Conservation (phyloP, 2,329 filamentous ascomycete genomes). For the Rhynchosporium agropyri region DNA sequence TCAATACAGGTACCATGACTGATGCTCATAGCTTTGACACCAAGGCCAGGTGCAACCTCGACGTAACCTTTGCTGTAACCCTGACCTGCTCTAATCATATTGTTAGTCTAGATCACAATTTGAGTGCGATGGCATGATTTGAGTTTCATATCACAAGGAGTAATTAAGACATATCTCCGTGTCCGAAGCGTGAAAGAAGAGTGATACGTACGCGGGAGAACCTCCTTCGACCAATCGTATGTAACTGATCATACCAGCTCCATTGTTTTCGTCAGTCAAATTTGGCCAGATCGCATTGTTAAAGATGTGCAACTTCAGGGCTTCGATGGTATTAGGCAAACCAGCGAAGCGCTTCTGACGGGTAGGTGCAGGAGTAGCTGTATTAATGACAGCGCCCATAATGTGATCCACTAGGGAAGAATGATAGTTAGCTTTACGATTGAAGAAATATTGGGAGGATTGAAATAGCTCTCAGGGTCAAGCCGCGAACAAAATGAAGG, state of each 20-base stretch:
- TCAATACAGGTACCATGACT: slow-evolving; percentile 90
- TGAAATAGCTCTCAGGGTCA: no score
- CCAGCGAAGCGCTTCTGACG: slow-evolving; percentile 85
- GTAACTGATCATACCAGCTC: slow-evolving; percentile 89
- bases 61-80: slow-evolving; percentile 82
- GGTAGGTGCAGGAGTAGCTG: slow-evolving; percentile 78
- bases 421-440: neutral
- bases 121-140: no score
- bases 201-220: slow-evolving; percentile 59
- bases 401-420: slow-evolving; percentile 70
- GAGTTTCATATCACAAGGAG: no score
- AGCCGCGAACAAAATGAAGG: no score
- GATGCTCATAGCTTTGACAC: slow-evolving; percentile 84
- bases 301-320: slow-evolving; percentile 93
- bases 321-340: slow-evolving; percentile 84
- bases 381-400: slow-evolving; percentile 89
- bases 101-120: no score
- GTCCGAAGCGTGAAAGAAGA: no score
- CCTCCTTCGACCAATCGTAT: slow-evolving; percentile 87
- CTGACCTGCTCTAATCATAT: slow-evolving; percentile 59
- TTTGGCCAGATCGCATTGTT: slow-evolving; percentile 99
- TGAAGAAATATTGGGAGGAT: neutral
- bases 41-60: slow-evolving; percentile 84
- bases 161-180: no score
- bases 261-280: slow-evolving; percentile 91